Evolutionary conservation across 2,329 filamentous ascomycete genomes (phyloP), one percentile per base, ranked within the genome.

Genomic region (Colletotrichum sp.): DNA sequence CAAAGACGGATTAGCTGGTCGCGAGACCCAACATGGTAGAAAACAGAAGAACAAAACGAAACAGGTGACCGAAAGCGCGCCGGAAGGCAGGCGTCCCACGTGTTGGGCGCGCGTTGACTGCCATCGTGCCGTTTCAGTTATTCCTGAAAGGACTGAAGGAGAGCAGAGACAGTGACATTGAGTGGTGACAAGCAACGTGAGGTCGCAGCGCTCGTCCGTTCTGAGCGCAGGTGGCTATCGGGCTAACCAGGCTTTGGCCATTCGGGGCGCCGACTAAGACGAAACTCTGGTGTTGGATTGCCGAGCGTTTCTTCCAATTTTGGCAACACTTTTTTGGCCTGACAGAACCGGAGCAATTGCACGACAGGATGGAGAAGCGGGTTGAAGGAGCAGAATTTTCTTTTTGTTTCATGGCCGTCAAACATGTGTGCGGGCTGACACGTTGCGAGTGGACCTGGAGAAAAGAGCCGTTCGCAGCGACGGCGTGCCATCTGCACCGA

Each of bases 71-170:
- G 30, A 71, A 72, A 55, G 57, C n/a, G 26, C 55, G 32, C 16
- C n/a, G 24, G 36, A 30, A 49, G 36, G 49, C 66, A 69, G 28
- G 32, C 26, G 52, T 24, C 34, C 57, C 63, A 64, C 69, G 36
- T 68, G 44, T 63, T 12, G 63, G 7, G 64, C 39, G 69, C 28
- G 55, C 44, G 64, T n/a, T 57, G 70, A 39, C 28, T 64, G 63
- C 69, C 69, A 73, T 60, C 63, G 70, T 57, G 70, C 28, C 21
- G 70, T 73, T 76, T 76, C 64, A 73, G 26, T 26, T 66, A 39
- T 64, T 34, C 63, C 73, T 65, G 30, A 34, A 26, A 52, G 49
- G 21, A 60, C 44, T 52, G n/a, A 52, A 52, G n/a, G 26, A 34
- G 30, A 49, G 39, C 44, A 28, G 44, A 52, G 44, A 60, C 26